Conservation (phyloP, 1,284 basidiomycete species). For the Phellinidium pouzarii region DNA sequence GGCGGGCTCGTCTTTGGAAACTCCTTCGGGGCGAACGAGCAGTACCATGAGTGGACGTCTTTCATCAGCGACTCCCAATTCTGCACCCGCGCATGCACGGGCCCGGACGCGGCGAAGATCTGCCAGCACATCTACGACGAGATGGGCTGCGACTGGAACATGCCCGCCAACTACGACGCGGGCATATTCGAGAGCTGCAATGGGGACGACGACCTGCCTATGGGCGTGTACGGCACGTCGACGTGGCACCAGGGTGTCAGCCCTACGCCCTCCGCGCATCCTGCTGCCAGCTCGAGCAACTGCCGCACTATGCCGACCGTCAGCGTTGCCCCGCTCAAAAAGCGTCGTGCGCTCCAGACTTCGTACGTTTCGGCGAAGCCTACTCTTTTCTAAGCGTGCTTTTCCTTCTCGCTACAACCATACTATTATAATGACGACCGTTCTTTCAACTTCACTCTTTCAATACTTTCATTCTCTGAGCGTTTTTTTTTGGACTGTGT, state of each 20-base stretch:
- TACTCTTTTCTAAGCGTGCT: background rate
- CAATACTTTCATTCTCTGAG: no score
- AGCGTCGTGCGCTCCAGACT: slow-evolving; percentile 19
- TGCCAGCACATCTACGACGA: slow-evolving; percentile 40
- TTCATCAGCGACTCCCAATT: slow-evolving; percentile 51
- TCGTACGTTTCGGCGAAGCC: background rate
- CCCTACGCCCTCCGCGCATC: slow-evolving; percentile 47
- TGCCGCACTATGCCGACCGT: slow-evolving; percentile 41
- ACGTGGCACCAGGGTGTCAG: slow-evolving; percentile 50
- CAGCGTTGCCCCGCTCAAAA: slow-evolving; percentile 29
- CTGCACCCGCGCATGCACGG: slow-evolving; percentile 58
- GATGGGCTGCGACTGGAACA: slow-evolving; percentile 51
- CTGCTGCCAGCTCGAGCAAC: slow-evolving; percentile 31
- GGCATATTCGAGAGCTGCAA: slow-evolving; percentile 47
- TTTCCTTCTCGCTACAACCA: background rate
- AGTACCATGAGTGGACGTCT: slow-evolving; percentile 28
- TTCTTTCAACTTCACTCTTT: no score
- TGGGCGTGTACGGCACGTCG: slow-evolving; percentile 57
- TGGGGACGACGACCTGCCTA: slow-evolving; percentile 42
- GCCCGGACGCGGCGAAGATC: slow-evolving; percentile 45
- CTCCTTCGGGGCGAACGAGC: slow-evolving; percentile 29
- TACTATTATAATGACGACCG: no score
- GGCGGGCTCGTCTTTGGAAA: slow-evolving; percentile 59
- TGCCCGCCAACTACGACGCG: slow-evolving; percentile 44
- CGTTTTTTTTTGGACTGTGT: no score